Evolutionary conservation across 192 early-diverging fungal genomes (phyloP), one percentile per base, ranked within the genome.

Genomic region (Umbelopsis sp.): DNA sequence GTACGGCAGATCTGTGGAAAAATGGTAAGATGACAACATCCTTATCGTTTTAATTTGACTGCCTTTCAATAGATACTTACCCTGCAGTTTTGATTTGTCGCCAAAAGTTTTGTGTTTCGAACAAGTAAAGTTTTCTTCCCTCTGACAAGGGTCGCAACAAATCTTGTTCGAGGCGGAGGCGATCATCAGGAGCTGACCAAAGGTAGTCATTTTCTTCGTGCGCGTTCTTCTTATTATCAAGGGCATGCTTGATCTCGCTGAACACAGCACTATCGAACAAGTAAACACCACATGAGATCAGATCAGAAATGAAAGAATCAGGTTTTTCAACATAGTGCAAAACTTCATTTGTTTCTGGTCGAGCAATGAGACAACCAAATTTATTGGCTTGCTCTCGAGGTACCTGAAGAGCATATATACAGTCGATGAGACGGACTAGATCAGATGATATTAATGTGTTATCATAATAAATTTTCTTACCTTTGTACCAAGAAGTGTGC

Each of bases 321-420:
- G 97, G 97, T 85, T 99, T 99, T 80, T 99, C 96, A 31, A 98
- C 97, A 76, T 98, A 99, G 82, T 99, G 97, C 72, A 95, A 83
- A 0, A 97, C 96, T 75, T 96, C 91, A 53, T 92, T 83, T 16
- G 93, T 99, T 38, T 94, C 92, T 12, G 87, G 82, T 73, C 96
- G 90, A n/a, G 93, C 87, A 17, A 98, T 96, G 49, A 99, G 82
- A 80, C 93, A 97, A 65, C 97, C 97, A 84, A 93, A 99, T 78
- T 92, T 90, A 53, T 91, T 88, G 25, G 93, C 94, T 45, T 87
- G 81, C 29, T 92, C 87, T 34, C 91, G 90, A n/a, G 82, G 77
- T 0, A 89, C 80, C 79, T 83, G 53, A 12, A 29, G 2, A 47
- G 49, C 25, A 14, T 45, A 17, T 6, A 71, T 29, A 12, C 51